Evolutionary conservation across 2,329 filamentous ascomycete genomes (phyloP), one percentile per base, ranked within the genome.

Genomic region (Ophiostoma quercus): DNA sequence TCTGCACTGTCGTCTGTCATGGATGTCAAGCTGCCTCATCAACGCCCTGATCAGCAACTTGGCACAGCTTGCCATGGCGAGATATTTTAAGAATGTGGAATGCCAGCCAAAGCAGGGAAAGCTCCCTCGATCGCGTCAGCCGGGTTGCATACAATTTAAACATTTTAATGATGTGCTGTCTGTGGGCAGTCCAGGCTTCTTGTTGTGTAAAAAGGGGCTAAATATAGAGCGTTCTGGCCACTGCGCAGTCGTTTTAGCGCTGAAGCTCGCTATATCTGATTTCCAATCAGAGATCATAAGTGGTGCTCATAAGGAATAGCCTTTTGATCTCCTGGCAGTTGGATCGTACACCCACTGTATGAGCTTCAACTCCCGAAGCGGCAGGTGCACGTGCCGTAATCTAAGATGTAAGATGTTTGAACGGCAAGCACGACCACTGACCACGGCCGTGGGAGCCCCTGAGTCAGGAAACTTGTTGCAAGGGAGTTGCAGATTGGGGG

Each of bases 331-430:
- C 11, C 51, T 54, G 51, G 51, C 51, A 54, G n/a, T 54, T 54
- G 5, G 16, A 29, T 29, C 25, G 25, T 29, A 29, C 25, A 29
- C 25, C 25, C 25, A 29, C 22, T 22, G 25, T 57, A 57, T 25
- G 51, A 22, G 51, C 51, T 57, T 57, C 51, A 57, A 57, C 51
- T 62, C 62, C 62, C 62, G 62, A 63, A 63, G 32, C 62, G 62
- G 62, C 32, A 65, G n/a, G 32, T 39, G 62, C 62, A 65, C 62
- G 62, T 65, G 62, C 62, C 57, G 34, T 34, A 34, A 22, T 57
- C 9, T 9, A 25, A 12, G 34, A 34, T 34, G 34, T 57, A 32
- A 41, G 9, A 41, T 41, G 39, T 41, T 41, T 41, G 3, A 32
- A 62, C 57, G 57, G 57, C 57, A 32, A 19, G 14, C 43, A 47